Evolutionary conservation across 177 flowering plant species (phyloP).

Genomic region (Vitis hybrid): DNA sequence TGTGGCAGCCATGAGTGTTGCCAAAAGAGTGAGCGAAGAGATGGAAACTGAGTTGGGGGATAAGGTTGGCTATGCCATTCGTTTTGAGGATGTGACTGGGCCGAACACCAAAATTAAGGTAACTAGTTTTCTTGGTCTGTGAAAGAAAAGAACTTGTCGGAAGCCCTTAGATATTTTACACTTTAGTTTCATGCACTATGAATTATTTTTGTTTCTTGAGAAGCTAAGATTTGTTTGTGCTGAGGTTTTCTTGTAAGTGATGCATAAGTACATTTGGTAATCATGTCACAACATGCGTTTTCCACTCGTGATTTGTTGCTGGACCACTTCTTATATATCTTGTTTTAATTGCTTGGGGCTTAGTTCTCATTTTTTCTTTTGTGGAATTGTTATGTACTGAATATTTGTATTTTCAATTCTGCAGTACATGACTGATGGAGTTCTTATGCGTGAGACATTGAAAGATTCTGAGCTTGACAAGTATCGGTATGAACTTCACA

Average conservation of each 20-base stretch:
- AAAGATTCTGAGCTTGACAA: conserved; percentile 96
- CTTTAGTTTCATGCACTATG: too few relatives aligned
- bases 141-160: neutral
- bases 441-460: conserved; percentile 89
- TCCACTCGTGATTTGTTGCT: neutral
- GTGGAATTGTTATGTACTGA: conserved; percentile 8
- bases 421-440: conserved; percentile 99
- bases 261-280: too few relatives aligned
- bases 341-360: neutral
- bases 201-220: too few relatives aligned
- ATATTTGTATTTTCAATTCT: conserved; percentile 13
- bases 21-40: conserved; percentile 97
- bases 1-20: conserved; percentile 99
- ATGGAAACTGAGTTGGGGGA: conserved; percentile 96
- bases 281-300: neutral
- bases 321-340: neutral
- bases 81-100: conserved; percentile 97
- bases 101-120: conserved; percentile 91
- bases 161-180: neutral
- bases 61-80: conserved; percentile 94
- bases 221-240: too few relatives aligned
- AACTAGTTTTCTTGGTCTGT: neutral
- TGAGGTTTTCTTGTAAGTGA: too few relatives aligned
- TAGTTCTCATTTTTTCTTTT: neutral
- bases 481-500: conserved; percentile 59